These are phyloP conservation scores for Ostreobium quekettii DNA, from an alignment of 139 green algal genomes.

Conservation along the genomic window DNA sequence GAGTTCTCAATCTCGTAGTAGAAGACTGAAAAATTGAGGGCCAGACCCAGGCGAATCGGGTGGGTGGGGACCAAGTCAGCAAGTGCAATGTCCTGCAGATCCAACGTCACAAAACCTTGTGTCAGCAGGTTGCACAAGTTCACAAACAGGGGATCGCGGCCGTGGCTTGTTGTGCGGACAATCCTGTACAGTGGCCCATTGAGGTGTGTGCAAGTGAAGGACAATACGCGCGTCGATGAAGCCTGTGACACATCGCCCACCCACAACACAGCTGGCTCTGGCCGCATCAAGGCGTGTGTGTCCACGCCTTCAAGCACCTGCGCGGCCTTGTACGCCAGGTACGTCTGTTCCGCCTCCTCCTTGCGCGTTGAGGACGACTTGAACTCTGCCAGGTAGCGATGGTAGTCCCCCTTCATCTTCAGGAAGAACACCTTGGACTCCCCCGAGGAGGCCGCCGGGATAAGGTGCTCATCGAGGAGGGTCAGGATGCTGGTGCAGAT, in stretches of 20 bases:
- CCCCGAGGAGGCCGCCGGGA: slow-evolving; percentile 80
- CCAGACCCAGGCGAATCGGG: slow-evolving; percentile 93
- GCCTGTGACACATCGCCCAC: no score
- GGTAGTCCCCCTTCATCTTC: slow-evolving; percentile 80
- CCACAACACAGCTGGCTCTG: no score
- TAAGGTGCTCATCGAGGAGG: slow-evolving; percentile 93
- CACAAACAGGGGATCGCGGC: background rate
- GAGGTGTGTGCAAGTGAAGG: background rate
- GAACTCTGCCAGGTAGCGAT: slow-evolving; percentile 88
- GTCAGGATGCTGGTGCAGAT: slow-evolving; percentile 81
- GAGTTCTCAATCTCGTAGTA: slow-evolving; percentile 99
- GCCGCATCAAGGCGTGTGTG: background rate
- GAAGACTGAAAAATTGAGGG: slow-evolving; percentile 99
- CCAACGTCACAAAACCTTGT: background rate
- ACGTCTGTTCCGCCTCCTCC: slow-evolving; percentile 76
- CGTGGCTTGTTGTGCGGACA: background rate
- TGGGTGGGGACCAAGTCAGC: slow-evolving; percentile 91
- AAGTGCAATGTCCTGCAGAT: slow-evolving; percentile 84
- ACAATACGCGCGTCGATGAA: no score
- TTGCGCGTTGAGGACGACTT: slow-evolving; percentile 69
- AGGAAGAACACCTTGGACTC: slow-evolving; percentile 94
- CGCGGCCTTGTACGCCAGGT: slow-evolving; percentile 79
- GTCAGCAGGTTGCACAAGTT: background rate
- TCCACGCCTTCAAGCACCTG: slow-evolving; percentile 34
- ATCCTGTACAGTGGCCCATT: background rate